Percentiles rank a stretch among this genome's conserved stretches.
Conservation (phyloP, 352 stramenopile genomes). For the Pythium insidiosum region DNA sequence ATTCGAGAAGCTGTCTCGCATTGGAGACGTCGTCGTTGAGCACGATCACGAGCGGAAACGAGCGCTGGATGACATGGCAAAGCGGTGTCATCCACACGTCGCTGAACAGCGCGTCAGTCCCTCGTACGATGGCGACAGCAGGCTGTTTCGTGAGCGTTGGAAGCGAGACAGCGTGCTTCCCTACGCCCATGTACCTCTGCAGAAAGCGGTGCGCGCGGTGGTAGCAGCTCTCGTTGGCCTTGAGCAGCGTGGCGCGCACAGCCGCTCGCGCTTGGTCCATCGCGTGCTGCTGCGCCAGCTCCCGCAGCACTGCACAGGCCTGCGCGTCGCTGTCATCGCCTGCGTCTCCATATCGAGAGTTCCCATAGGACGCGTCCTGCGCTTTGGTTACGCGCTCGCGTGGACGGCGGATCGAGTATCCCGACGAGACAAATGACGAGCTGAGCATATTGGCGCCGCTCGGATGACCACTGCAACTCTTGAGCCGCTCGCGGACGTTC, state of each 20-base stretch:
- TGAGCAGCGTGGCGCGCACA: conserved; percentile 50
- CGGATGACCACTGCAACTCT: too few relatives aligned
- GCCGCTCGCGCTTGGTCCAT: conserved; percentile 39
- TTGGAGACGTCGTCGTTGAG: conserved; percentile 42
- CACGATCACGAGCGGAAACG: conserved; percentile 57
- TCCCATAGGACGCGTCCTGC: too few relatives aligned
- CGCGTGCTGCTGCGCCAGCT: conserved; percentile 59
- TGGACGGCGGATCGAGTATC: too few relatives aligned
- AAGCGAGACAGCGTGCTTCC: conserved; percentile 9
- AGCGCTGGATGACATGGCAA: conserved; percentile 52
- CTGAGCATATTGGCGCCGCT: too few relatives aligned
- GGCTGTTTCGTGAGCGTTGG: conserved; percentile 15
- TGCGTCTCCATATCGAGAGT: too few relatives aligned
- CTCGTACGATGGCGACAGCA: conserved; percentile 49
- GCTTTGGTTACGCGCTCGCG: too few relatives aligned
- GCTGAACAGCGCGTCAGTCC: conserved; percentile 62
- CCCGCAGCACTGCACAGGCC: conserved; percentile 24
- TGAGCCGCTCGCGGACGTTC: too few relatives aligned
- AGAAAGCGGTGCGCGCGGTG: conserved; percentile 54
- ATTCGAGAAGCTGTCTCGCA: conserved; percentile 57
- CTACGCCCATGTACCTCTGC: conserved; percentile 27
- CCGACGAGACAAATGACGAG: too few relatives aligned
- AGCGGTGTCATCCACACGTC: conserved; percentile 71
- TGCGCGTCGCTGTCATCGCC: conserved; percentile 6
- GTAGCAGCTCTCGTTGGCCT: conserved; percentile 66